Percentiles rank a stretch among this genome's conserved stretches.
Conservation (phyloP, 2,329 filamentous ascomycete species). For the Aspergillus ochraceus region DNA sequence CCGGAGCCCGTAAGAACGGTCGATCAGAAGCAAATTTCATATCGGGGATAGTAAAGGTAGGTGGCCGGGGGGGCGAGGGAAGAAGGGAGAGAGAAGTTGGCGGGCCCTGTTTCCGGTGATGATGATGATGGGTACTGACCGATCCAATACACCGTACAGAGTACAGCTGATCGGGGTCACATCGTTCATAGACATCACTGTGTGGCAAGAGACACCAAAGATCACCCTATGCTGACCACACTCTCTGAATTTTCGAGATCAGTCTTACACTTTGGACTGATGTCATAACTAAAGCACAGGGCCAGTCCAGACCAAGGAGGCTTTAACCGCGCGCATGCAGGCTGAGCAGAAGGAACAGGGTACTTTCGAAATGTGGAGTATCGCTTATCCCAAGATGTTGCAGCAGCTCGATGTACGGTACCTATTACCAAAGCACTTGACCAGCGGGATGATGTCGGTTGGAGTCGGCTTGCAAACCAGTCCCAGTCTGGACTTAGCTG, state of each 20-base stretch:
- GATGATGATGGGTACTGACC: background rate
- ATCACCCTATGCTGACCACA: background rate
- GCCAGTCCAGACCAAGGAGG: background rate
- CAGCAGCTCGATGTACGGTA: background rate
- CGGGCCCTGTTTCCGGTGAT: background rate
- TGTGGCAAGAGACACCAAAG: background rate
- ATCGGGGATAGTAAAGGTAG: background rate
- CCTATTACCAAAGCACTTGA: background rate
- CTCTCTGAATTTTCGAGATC: background rate
- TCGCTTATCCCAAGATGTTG: no score
- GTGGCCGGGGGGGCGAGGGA: no score
- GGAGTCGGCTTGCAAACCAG: conserved; percentile 5
- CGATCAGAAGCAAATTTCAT: background rate
- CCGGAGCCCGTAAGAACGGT: background rate
- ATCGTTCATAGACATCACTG: background rate
- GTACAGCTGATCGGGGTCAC: background rate
- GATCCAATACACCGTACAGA: background rate
- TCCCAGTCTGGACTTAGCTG: conserved; percentile 4
- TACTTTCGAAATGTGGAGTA: background rate
- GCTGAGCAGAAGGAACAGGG: background rate
- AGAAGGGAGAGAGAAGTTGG: background rate
- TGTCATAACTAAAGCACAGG: background rate
- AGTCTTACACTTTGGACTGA: background rate
- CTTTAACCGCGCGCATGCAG: background rate
- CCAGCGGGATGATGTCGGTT: conserved; percentile 4